These are phyloP conservation scores for Teratosphaeria zuluensis DNA, from an alignment of 2,329 filamentous ascomycete genomes.

Conservation along the genomic window DNA sequence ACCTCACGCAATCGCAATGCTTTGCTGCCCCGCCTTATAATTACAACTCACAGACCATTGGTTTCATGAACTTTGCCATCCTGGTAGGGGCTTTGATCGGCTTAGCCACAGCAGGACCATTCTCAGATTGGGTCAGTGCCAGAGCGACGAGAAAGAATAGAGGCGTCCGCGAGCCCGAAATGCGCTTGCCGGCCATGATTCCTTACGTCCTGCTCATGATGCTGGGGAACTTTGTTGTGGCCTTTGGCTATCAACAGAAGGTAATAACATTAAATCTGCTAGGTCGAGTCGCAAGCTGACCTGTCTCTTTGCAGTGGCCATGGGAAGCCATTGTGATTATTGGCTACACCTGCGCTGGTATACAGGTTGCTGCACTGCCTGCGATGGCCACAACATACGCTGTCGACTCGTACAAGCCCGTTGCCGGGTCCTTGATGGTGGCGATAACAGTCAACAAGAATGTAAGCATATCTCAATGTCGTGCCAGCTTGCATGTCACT, in stretches of 20 bases:
- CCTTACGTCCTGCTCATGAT: constrained; percentile 49
- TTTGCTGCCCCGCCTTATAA: constrained; percentile 49
- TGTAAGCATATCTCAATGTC: constrained; percentile 16
- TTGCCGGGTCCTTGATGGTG: constrained; percentile 51
- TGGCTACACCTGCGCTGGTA: constrained; percentile 47
- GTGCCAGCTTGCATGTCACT: not conserved
- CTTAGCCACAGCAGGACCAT: constrained; percentile 44
- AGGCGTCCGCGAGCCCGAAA: constrained; percentile 50
- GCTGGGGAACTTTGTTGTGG: constrained; percentile 48
- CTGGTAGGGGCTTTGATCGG: constrained; percentile 46
- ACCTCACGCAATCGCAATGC: constrained; percentile 48
- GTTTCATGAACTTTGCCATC: constrained; percentile 50
- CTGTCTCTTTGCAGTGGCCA: constrained; percentile 31
- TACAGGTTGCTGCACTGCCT: constrained; percentile 52
- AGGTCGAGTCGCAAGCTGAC: not conserved
- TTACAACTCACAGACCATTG: constrained; percentile 40
- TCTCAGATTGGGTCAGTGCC: constrained; percentile 49
- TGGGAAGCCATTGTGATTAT: constrained; percentile 47
- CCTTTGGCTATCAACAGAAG: constrained; percentile 24
- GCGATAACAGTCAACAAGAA: constrained; percentile 56
- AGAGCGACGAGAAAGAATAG: constrained; percentile 43
- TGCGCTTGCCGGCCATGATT: constrained; percentile 44
- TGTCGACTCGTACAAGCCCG: constrained; percentile 55
- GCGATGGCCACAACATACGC: constrained; percentile 51
- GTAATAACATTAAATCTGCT: not conserved